Evolutionary conservation across 2,329 filamentous ascomycete genomes (phyloP).

Genomic region (Cladosporium sp.): DNA sequence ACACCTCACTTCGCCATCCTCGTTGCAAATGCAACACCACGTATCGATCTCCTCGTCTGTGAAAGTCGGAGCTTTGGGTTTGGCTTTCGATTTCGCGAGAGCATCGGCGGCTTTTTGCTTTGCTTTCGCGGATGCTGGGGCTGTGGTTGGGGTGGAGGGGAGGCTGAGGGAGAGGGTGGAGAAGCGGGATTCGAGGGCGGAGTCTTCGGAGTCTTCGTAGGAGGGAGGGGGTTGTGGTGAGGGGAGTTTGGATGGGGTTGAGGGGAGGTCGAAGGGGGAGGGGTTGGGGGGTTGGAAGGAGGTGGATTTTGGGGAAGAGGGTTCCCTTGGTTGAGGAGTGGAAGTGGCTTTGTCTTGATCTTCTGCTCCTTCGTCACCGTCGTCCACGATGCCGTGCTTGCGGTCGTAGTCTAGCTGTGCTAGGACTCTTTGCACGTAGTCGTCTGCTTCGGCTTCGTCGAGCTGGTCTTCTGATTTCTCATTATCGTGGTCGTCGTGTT

Average conservation of each 20-base stretch:
- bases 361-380: conserved; percentile 20
- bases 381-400: conserved; percentile 36
- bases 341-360: background rate
- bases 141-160: conserved; percentile 49
- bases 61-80: conserved; percentile 40
- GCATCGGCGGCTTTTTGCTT: conserved; percentile 29
- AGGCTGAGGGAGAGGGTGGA: conserved; percentile 46
- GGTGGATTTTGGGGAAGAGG: background rate
- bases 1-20: conserved; percentile 73
- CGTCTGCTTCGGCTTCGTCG: conserved; percentile 45
- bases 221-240: conserved; percentile 28
- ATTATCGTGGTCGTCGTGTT: conserved; percentile 7
- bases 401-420: conserved; percentile 47
- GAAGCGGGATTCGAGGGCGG: conserved; percentile 48
- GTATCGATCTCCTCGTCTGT: conserved; percentile 71
- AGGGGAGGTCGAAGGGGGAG: conserved; percentile 31
- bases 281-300: background rate
- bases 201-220: conserved; percentile 47
- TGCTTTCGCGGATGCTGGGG: conserved; percentile 34
- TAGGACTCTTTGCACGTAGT: conserved; percentile 48
- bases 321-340: background rate
- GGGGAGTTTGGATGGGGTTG: conserved; percentile 31
- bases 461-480: conserved; percentile 29
- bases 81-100: conserved; percentile 31
- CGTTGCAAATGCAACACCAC: conserved; percentile 82